Evolutionary conservation across 2,329 filamentous ascomycete species (phyloP).

Genomic region (Fusarium solani-melongenae): DNA sequence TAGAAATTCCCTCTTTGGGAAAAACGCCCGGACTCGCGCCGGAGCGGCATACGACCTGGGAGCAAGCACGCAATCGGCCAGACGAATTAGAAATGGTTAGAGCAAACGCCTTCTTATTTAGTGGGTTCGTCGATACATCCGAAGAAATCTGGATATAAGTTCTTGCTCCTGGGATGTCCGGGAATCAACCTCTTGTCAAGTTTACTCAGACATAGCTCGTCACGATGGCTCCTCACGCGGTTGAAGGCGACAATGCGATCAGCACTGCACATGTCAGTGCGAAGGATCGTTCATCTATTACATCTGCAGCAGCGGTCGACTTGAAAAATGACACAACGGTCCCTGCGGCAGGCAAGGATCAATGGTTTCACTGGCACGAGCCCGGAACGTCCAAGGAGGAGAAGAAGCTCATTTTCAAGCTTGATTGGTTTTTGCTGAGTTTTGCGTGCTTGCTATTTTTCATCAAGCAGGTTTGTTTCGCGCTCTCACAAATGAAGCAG

Average conservation of each 20-base stretch:
- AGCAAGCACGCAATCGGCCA: constrained; percentile 17
- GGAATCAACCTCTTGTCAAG: not conserved
- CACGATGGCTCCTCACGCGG: not conserved
- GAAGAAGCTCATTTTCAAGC: constrained; percentile 59
- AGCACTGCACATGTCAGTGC: not conserved
- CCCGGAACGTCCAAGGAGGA: constrained; percentile 54
- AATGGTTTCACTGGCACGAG: constrained; percentile 57
- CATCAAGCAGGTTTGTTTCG: constrained; percentile 49
- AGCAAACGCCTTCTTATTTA: not conserved
- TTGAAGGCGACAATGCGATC: not conserved
- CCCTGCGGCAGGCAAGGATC: not conserved
- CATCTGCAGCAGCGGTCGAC: not conserved
- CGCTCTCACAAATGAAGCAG: not conserved
- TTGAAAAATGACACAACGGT: not conserved
- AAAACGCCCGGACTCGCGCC: not conserved
- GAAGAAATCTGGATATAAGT: not conserved
- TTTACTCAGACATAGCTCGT: not conserved
- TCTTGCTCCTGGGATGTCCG: not conserved
- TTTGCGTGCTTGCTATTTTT: constrained; percentile 57
- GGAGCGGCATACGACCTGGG: not conserved
- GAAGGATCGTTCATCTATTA: not conserved
- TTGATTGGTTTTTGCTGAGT: constrained; percentile 59
- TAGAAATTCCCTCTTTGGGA: not conserved
- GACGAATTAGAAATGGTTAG: constrained; percentile 1
- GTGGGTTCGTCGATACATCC: not conserved